Evolutionary conservation across 2,329 filamentous ascomycete species (phyloP).

Genomic region (Pseudogymnoascus sp.): DNA sequence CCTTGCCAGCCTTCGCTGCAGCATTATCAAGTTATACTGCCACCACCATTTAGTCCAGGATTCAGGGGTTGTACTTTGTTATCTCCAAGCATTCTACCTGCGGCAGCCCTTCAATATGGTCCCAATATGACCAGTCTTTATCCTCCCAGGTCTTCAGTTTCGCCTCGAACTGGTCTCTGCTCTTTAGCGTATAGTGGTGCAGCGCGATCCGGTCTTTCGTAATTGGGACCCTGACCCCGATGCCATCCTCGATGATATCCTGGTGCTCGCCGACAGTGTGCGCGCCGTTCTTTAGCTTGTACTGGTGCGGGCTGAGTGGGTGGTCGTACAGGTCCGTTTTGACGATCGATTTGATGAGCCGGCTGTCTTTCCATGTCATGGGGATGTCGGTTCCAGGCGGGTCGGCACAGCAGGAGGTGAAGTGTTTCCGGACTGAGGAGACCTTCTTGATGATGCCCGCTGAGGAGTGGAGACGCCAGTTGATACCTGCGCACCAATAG

Average conservation of each 20-base stretch:
- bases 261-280: constrained; percentile 25
- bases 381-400: constrained; percentile 11
- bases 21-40: neutral
- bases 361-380: constrained; percentile 22
- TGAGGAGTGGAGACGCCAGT: constrained; percentile 29
- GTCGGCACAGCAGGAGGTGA: constrained; percentile 27
- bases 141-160: constrained; percentile 24
- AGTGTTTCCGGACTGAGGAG: constrained; percentile 22
- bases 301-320: constrained; percentile 22
- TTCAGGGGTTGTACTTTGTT: constrained; percentile 21
- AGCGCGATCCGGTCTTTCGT: constrained; percentile 26
- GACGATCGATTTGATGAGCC: constrained; percentile 29
- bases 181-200: constrained; percentile 31
- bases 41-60: neutral
- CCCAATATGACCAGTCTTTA: constrained; percentile 22
- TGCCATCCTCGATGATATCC: constrained; percentile 17
- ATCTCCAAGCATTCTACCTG: constrained; percentile 23
- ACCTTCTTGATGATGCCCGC: constrained; percentile 23
- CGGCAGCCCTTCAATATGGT: constrained; percentile 21
- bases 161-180: constrained; percentile 26
- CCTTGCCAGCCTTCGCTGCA: neutral
- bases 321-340: constrained; percentile 22
- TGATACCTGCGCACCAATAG: constrained; percentile 27
- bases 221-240: constrained; percentile 24
- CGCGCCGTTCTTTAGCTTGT: constrained; percentile 16